phyloP scores from a whole-genome alignment of 2,329 filamentous ascomycete species.

The Coniochaeta sp. region DNA sequence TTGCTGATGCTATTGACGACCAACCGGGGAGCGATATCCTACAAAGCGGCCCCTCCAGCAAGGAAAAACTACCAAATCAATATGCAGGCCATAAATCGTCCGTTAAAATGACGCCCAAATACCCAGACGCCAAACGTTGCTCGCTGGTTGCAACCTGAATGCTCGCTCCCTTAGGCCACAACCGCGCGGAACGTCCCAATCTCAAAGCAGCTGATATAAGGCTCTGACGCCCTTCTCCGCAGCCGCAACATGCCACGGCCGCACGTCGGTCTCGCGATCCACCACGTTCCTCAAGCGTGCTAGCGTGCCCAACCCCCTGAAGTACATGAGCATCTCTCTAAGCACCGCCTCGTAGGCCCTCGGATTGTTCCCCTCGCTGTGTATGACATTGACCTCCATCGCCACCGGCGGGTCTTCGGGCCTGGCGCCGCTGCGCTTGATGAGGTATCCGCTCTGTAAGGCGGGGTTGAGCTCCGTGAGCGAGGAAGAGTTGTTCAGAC shows the following conservation, averaged over 20 bases:
- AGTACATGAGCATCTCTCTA: constrained; percentile 63
- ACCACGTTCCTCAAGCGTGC: constrained; percentile 59
- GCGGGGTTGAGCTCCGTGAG: constrained; percentile 48
- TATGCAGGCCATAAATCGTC: background rate
- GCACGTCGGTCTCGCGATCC: constrained; percentile 50
- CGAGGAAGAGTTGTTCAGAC: constrained; percentile 52
- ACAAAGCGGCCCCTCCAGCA: background rate
- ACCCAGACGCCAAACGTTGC: background rate
- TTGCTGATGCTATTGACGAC: background rate
- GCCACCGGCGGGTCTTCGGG: constrained; percentile 51
- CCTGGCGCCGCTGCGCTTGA: constrained; percentile 53
- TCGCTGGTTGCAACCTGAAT: background rate
- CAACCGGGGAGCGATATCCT: background rate
- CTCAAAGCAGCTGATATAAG: constrained; percentile 57
- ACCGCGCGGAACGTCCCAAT: background rate
- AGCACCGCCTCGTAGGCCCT: constrained; percentile 57
- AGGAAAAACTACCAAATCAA: background rate
- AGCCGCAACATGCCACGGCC: constrained; percentile 72
- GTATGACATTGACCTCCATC: constrained; percentile 59
- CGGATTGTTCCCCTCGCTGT: constrained; percentile 41
- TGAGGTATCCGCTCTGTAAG: constrained; percentile 57
- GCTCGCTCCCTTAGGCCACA: background rate
- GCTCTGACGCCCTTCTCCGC: constrained; percentile 62
- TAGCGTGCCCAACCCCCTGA: constrained; percentile 60
- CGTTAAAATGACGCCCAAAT: background rate